Evolutionary conservation across 257 asterid species (phyloP).

Genomic region (Euphrasia confusa): DNA sequence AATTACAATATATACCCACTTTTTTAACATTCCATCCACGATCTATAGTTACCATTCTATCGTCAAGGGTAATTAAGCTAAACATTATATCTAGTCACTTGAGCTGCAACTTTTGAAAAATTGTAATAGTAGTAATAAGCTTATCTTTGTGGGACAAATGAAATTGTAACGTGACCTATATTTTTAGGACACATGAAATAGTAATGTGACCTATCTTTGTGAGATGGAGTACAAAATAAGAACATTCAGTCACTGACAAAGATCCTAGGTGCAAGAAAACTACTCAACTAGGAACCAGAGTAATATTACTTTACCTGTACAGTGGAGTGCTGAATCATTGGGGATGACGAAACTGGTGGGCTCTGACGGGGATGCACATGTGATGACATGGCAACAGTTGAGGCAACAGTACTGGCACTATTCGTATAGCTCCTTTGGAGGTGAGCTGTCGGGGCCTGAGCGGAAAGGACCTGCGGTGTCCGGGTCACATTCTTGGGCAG

Average conservation of each 20-base stretch:
- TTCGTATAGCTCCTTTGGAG: slow-evolving; percentile 36
- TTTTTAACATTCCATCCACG: too few relatives aligned
- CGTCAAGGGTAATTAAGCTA: too few relatives aligned
- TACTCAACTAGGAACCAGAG: not conserved
- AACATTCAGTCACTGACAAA: slow-evolving; percentile 2
- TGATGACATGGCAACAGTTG: slow-evolving; percentile 11
- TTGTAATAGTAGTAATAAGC: too few relatives aligned
- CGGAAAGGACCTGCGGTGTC: slow-evolving; percentile 72
- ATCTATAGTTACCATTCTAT: too few relatives aligned
- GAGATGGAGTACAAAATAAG: not conserved
- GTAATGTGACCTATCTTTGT: too few relatives aligned
- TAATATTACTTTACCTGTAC: slow-evolving; percentile 18
- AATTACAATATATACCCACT: too few relatives aligned
- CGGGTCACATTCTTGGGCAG: slow-evolving; percentile 38
- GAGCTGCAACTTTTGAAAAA: too few relatives aligned
- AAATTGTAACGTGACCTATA: too few relatives aligned
- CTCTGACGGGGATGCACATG: slow-evolving; percentile 29
- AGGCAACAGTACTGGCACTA: slow-evolving; percentile 16
- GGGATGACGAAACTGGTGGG: slow-evolving; percentile 33
- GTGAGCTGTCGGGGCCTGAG: slow-evolving; percentile 34
- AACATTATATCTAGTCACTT: too few relatives aligned
- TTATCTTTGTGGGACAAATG: too few relatives aligned
- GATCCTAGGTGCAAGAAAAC: not conserved
- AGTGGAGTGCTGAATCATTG: slow-evolving; percentile 29
- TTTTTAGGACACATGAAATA: too few relatives aligned